A percentile compares a stretch with the other conserved stretches of the same genome.
These are phyloP conservation scores for Diaporthe sp. DNA, from an alignment of 2,329 filamentous ascomycete genomes.

Conservation along the genomic window DNA sequence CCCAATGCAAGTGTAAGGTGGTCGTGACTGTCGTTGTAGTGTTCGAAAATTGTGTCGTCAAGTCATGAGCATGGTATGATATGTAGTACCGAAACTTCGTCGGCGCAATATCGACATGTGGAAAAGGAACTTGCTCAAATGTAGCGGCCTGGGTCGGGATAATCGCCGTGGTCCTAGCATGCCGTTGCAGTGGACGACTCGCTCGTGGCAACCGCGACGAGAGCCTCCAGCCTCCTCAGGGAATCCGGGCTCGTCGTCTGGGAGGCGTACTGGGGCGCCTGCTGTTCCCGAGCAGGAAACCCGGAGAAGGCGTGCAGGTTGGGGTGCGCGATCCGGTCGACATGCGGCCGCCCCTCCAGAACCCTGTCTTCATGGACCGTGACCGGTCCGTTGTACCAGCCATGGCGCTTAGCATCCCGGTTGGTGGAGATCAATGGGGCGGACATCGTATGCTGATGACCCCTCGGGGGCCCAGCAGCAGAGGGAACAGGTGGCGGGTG, in stretches of 20 bases:
- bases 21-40: constrained; percentile 26
- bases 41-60: constrained; percentile 32
- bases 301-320: constrained; percentile 66
- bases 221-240: constrained; percentile 69
- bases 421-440: constrained; percentile 68
- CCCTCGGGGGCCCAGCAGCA: constrained; percentile 39
- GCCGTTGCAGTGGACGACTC: constrained; percentile 55
- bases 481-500: constrained; percentile 41
- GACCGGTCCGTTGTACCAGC: constrained; percentile 75
- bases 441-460: constrained; percentile 71
- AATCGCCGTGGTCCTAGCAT: constrained; percentile 34
- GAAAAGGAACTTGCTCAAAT: neutral
- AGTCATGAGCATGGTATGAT: constrained; percentile 31
- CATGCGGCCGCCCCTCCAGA: constrained; percentile 55
- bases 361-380: constrained; percentile 52
- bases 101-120: constrained; percentile 27
- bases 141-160: no score
- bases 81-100: neutral
- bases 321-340: constrained; percentile 70
- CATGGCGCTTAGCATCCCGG: constrained; percentile 74
- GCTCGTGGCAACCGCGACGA: constrained; percentile 75
- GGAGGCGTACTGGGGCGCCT: constrained; percentile 46
- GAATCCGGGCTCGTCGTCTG: constrained; percentile 55
- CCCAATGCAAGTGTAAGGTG: constrained; percentile 23
- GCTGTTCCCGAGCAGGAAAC: constrained; percentile 58